A percentile compares a stretch with the other conserved stretches of the same genome.
Evolutionary conservation across 1,139 yeast species (phyloP).

Genomic region (Yamadazyma oceani): DNA sequence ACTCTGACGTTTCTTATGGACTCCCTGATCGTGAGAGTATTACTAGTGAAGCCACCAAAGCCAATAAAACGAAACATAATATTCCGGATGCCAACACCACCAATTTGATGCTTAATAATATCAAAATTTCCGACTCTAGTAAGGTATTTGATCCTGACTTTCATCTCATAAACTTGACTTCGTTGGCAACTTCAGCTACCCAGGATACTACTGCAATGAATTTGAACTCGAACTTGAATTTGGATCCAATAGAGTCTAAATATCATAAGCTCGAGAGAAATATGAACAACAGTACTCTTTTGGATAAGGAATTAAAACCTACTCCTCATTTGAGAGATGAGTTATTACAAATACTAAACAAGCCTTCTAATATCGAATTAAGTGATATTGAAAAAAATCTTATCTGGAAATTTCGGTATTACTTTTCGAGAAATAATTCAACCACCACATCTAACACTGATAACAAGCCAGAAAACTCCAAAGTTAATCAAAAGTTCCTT

Average conservation of each 20-base stretch:
- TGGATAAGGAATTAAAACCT: slow-evolving; percentile 87
- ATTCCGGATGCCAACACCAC: slow-evolving; percentile 16
- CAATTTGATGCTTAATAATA: slow-evolving; percentile 33
- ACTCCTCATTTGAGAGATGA: slow-evolving; percentile 81
- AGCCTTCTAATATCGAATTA: slow-evolving; percentile 82
- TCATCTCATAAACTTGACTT: slow-evolving; percentile 18
- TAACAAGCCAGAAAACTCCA: slow-evolving; percentile 17
- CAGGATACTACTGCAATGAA: slow-evolving; percentile 4
- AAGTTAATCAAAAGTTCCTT: slow-evolving; percentile 49
- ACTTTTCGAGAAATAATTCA: slow-evolving; percentile 61
- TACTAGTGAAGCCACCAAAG: slow-evolving; percentile 8
- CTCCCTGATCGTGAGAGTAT: slow-evolving; percentile 16
- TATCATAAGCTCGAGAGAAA: slow-evolving; percentile 79
- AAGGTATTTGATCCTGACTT: slow-evolving; percentile 44
- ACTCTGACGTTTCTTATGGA: slow-evolving; percentile 52
- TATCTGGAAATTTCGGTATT: slow-evolving; percentile 91
- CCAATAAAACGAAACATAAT: slow-evolving; percentile 7
- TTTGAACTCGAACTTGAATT: slow-evolving; percentile 6
- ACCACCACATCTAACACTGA: slow-evolving; percentile 15
- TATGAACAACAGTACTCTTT: slow-evolving; percentile 68
- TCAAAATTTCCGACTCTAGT: slow-evolving; percentile 30
- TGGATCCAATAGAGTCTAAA: slow-evolving; percentile 85
- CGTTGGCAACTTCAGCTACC: slow-evolving; percentile 7
- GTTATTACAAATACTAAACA: slow-evolving; percentile 62
- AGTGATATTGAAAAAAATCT: slow-evolving; percentile 83